A percentile compares a stretch with the other conserved stretches of the same genome.
These are phyloP conservation scores for Starmerella scarabaei DNA, from an alignment of 805 yeast species.

Conservation along the genomic window DNA sequence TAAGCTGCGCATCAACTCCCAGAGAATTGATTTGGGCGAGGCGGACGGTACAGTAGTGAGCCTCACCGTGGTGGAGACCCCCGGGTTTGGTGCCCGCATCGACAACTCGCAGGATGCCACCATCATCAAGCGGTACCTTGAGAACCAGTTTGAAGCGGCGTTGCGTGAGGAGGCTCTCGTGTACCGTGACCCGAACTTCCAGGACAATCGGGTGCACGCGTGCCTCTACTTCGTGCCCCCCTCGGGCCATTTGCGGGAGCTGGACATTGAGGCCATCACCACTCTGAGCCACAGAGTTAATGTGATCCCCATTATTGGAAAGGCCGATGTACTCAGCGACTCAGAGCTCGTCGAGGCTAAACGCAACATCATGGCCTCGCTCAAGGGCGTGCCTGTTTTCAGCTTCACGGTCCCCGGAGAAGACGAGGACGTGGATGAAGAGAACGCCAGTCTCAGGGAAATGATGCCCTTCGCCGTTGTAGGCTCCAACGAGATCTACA, in stretches of 20 bases:
- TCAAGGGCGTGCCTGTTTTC: slow-evolving; percentile 50
- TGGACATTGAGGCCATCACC: slow-evolving; percentile 63
- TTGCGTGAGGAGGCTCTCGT: slow-evolving; percentile 80
- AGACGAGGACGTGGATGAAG: slow-evolving; percentile 32
- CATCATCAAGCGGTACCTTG: slow-evolving; percentile 45
- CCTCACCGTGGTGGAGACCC: slow-evolving; percentile 53
- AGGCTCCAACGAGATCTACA: slow-evolving; percentile 34
- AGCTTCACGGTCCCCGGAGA: slow-evolving; percentile 59
- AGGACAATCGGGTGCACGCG: slow-evolving; percentile 69
- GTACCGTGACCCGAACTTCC: slow-evolving; percentile 65
- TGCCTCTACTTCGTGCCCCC: slow-evolving; percentile 63
- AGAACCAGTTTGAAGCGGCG: slow-evolving; percentile 52
- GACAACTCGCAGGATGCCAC: slow-evolving; percentile 40
- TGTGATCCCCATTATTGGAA: slow-evolving; percentile 68
- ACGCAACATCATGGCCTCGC: slow-evolving; percentile 41
- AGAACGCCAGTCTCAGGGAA: slow-evolving; percentile 31
- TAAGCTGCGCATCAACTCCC: slow-evolving; percentile 14
- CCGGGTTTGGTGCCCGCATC: slow-evolving; percentile 66
- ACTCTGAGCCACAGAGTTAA: slow-evolving; percentile 60
- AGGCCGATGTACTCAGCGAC: slow-evolving; percentile 65
- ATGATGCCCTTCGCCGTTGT: slow-evolving; percentile 52
- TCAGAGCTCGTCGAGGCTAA: slow-evolving; percentile 45
- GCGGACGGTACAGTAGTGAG: slow-evolving; percentile 40
- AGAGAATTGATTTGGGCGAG: slow-evolving; percentile 37
- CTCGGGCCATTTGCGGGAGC: slow-evolving; percentile 41